Evolutionary conservation across 2,329 filamentous ascomycete species (phyloP).

Genomic region (Onygena corvina): DNA sequence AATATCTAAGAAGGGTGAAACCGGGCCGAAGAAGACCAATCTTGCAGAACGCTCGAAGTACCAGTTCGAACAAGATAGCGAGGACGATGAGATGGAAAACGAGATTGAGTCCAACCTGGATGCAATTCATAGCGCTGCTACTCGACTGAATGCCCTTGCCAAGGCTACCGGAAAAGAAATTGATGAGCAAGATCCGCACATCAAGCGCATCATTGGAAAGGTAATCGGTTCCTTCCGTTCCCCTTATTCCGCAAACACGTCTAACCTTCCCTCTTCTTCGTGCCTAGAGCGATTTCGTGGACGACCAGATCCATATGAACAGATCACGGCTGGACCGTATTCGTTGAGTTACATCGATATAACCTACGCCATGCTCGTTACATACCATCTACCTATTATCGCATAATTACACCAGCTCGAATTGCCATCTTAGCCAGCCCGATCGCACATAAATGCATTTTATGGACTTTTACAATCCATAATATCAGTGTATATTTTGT

Average conservation of each 20-base stretch:
- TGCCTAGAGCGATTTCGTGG: slow-evolving; percentile 74
- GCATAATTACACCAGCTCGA: neutral
- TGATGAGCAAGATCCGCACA: slow-evolving; percentile 62
- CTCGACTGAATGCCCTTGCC: slow-evolving; percentile 60
- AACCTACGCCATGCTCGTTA: neutral
- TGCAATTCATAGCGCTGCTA: slow-evolving; percentile 49
- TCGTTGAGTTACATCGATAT: slow-evolving; percentile 20
- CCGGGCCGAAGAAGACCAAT: slow-evolving; percentile 38
- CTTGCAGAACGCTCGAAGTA: slow-evolving; percentile 58
- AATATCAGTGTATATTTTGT: neutral
- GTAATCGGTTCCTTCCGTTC: slow-evolving; percentile 35
- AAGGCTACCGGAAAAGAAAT: slow-evolving; percentile 63
- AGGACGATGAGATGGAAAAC: slow-evolving; percentile 56
- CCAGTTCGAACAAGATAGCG: slow-evolving; percentile 64
- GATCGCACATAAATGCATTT: neutral
- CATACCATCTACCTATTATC: neutral
- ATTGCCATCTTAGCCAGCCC: neutral
- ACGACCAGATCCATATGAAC: slow-evolving; percentile 71
- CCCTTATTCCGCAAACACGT: neutral
- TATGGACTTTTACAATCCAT: neutral
- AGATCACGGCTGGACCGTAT: slow-evolving; percentile 55
- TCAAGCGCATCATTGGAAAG: slow-evolving; percentile 68
- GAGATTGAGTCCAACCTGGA: slow-evolving; percentile 58
- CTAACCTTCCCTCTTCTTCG: slow-evolving; percentile 18
- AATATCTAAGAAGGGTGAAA: slow-evolving; percentile 43